phyloP scores from a whole-genome alignment of 768 basidiomycete species.

The Tephrocybe rancida region DNA sequence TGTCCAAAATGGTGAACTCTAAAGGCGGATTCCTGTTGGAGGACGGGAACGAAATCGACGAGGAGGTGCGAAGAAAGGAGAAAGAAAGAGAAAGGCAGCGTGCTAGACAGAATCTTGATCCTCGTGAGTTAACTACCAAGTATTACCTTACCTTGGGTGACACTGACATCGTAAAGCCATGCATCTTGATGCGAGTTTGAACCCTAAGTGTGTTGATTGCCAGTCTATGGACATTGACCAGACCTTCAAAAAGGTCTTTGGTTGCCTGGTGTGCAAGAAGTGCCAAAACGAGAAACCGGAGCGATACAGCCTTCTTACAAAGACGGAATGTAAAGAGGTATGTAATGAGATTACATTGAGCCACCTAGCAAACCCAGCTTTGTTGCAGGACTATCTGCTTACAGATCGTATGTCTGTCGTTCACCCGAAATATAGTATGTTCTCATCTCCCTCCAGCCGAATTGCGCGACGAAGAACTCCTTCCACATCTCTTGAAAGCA shows the following conservation, averaged over 20 bases:
- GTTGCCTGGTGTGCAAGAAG: slow-evolving; percentile 82
- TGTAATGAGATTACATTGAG: slow-evolving; percentile 18
- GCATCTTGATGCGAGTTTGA: slow-evolving; percentile 66
- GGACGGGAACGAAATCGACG: slow-evolving; percentile 81
- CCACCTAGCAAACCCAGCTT: slow-evolving; percentile 5
- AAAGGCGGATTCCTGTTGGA: slow-evolving; percentile 95
- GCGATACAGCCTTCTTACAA: slow-evolving; percentile 92
- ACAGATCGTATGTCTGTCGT: slow-evolving; percentile 73
- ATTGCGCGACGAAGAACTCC: slow-evolving; percentile 85
- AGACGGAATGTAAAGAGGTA: slow-evolving; percentile 97
- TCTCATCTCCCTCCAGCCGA: slow-evolving; percentile 61
- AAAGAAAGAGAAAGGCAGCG: slow-evolving; percentile 81
- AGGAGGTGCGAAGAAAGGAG: slow-evolving; percentile 74
- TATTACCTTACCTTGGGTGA: too few relatives aligned
- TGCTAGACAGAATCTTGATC: slow-evolving; percentile 73
- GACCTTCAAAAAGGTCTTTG: slow-evolving; percentile 79
- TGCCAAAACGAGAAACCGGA: slow-evolving; percentile 92
- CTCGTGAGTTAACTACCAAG: slow-evolving; percentile 50
- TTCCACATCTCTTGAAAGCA: slow-evolving; percentile 66
- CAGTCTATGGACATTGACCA: slow-evolving; percentile 88
- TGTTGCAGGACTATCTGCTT: slow-evolving; percentile 82
- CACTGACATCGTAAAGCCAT: slow-evolving; percentile 60
- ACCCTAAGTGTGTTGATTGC: slow-evolving; percentile 89
- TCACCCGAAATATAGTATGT: background rate
- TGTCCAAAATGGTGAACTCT: slow-evolving; percentile 96